phyloP scores from a whole-genome alignment of 352 stramenopile genomes.

The Pseudoperonospora humuli region DNA sequence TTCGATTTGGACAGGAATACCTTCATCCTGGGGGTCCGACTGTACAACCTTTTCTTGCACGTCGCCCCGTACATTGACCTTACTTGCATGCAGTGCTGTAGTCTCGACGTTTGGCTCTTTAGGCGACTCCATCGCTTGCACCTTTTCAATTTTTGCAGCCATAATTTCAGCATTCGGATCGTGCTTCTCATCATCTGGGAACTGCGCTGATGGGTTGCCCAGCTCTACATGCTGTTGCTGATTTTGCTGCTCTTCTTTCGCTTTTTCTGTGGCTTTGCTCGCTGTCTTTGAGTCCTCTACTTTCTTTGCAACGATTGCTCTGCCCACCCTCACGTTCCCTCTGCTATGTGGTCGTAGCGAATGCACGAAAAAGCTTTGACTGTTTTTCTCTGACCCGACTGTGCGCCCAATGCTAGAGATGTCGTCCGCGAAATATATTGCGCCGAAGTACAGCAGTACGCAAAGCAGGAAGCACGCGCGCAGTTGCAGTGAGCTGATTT shows the following conservation, averaged over 20 bases:
- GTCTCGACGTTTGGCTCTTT: background rate
- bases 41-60: conserved; percentile 3
- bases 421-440: conserved; percentile 47
- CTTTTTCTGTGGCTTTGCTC: background rate
- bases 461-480: conserved; percentile 47
- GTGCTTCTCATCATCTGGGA: background rate
- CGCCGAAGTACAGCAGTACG: conserved; percentile 38
- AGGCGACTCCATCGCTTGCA: conserved; percentile 4
- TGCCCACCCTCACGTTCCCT: conserved; percentile 13
- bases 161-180: conserved; percentile 1
- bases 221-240: background rate
- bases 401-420: conserved; percentile 28
- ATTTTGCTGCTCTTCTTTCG: background rate
- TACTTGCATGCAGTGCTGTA: background rate
- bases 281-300: background rate
- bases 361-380: conserved; percentile 29
- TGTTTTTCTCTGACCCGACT: conserved; percentile 23
- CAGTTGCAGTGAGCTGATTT: conserved; percentile 40
- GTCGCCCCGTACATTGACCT: background rate
- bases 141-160: conserved; percentile 8
- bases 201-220: background rate
- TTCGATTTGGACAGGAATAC: background rate
- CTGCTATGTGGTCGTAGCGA: conserved; percentile 13
- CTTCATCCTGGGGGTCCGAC: conserved; percentile 9
- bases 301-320: conserved; percentile 22